Conservation (phyloP, 164 flowering plant species). For the Echeveria elegans region DNA sequence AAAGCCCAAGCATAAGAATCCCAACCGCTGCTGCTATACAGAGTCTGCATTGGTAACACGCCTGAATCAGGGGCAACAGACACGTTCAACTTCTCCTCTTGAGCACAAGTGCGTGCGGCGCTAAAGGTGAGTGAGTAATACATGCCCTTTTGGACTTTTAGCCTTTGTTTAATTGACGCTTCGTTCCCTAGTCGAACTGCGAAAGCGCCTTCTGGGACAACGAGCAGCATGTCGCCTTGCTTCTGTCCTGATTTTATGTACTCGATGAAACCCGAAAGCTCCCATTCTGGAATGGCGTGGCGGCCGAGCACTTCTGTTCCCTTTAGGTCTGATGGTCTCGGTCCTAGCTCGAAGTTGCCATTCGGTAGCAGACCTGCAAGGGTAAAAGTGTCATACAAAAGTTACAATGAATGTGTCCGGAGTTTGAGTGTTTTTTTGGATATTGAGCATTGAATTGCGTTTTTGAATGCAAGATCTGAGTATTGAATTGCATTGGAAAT, state of each 20-base stretch:
- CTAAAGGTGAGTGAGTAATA: constrained; percentile 63
- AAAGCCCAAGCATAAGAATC: constrained; percentile 73
- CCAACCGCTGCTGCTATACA: constrained; percentile 80
- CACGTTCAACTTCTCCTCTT: constrained; percentile 60
- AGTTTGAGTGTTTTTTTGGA: too few species aligned
- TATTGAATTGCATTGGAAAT: too few species aligned
- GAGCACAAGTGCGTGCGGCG: constrained; percentile 79
- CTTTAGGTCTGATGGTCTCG: constrained; percentile 41
- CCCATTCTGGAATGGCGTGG: constrained; percentile 58
- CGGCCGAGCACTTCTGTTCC: constrained; percentile 42
- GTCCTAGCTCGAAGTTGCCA: constrained; percentile 67
- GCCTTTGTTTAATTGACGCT: constrained; percentile 59
- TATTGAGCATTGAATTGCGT: not conserved
- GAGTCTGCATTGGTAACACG: constrained; percentile 57
- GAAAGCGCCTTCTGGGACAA: constrained; percentile 64
- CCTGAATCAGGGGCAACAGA: constrained; percentile 61
- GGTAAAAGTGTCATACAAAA: not conserved
- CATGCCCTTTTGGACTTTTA: constrained; percentile 44
- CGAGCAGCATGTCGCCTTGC: constrained; percentile 79
- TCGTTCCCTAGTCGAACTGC: constrained; percentile 79
- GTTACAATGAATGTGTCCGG: too few species aligned
- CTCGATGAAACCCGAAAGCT: constrained; percentile 57
- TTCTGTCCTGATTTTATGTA: constrained; percentile 72
- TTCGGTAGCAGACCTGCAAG: constrained; percentile 18
- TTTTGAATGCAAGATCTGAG: too few species aligned